These are phyloP conservation scores for Protomyces pachydermus DNA, from an alignment of 1,139 yeast genomes.

Conservation along the genomic window DNA sequence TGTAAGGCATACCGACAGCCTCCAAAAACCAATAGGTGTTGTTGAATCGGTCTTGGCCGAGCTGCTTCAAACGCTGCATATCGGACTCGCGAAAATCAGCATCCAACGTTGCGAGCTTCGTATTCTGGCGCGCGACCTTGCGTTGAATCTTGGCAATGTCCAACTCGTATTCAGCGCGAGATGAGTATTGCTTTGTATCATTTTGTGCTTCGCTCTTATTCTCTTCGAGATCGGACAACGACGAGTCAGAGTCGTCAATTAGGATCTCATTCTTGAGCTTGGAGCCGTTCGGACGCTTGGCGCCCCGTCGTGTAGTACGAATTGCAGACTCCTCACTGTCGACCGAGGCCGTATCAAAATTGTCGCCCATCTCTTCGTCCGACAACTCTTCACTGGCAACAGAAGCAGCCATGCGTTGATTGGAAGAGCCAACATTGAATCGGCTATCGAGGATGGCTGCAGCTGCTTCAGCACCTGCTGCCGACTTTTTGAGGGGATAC, in stretches of 20 bases:
- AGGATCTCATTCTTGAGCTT: neutral
- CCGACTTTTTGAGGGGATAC: constrained; percentile 4
- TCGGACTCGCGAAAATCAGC: constrained; percentile 45
- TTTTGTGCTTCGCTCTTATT: neutral
- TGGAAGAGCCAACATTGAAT: constrained; percentile 31
- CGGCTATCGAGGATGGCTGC: neutral
- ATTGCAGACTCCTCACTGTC: constrained; percentile 24
- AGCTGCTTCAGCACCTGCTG: constrained; percentile 8
- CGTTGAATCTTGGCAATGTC: constrained; percentile 32
- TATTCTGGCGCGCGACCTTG: constrained; percentile 50
- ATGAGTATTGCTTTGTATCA: neutral
- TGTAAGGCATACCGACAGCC: constrained; percentile 60
- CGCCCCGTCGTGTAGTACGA: constrained; percentile 1
- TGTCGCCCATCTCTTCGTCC: constrained; percentile 22
- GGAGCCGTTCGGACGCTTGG: constrained; percentile 32
- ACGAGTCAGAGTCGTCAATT: neutral
- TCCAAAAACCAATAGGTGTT: constrained; percentile 97
- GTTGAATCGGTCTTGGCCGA: constrained; percentile 78
- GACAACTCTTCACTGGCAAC: neutral
- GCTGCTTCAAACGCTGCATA: constrained; percentile 65
- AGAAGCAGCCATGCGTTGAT: constrained; percentile 29
- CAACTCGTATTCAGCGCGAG: constrained; percentile 14
- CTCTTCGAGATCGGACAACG: neutral
- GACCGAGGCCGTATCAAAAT: constrained; percentile 1
- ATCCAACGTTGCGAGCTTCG: constrained; percentile 46